Conservation (phyloP, 768 basidiomycete genomes). For the Ramaria rubella region DNA sequence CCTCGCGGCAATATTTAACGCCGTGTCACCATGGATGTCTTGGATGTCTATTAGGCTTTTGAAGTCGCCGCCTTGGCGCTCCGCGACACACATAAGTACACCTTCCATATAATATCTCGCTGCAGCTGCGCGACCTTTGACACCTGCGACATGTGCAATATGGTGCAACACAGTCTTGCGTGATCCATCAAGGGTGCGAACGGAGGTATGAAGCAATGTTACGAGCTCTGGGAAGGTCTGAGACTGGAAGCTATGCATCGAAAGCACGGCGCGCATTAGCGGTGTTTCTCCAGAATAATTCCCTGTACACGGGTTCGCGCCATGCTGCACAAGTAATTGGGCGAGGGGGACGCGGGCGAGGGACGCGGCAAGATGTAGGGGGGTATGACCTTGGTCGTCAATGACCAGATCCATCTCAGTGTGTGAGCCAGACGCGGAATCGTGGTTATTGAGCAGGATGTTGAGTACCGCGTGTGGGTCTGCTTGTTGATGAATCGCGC, state of each 20-base stretch:
- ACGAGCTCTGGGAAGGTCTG: slow-evolving; percentile 70
- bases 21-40: slow-evolving; percentile 94
- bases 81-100: slow-evolving; percentile 80
- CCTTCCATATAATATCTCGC: slow-evolving; percentile 91
- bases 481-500: slow-evolving; percentile 62
- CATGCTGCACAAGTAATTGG: slow-evolving; percentile 61
- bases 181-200: slow-evolving; percentile 84
- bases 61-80: slow-evolving; percentile 70
- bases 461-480: slow-evolving; percentile 58
- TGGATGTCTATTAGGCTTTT: slow-evolving; percentile 80
- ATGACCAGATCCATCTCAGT: slow-evolving; percentile 75
- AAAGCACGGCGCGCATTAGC: slow-evolving; percentile 84
- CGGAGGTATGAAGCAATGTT: slow-evolving; percentile 56
- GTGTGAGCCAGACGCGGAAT: slow-evolving; percentile 20
- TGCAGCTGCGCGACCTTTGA: slow-evolving; percentile 76
- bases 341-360: slow-evolving; percentile 66
- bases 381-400: slow-evolving; percentile 92
- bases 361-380: slow-evolving; percentile 88
- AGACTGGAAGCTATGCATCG: slow-evolving; percentile 77
- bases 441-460: slow-evolving; percentile 31
- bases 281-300: slow-evolving; percentile 94
- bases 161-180: slow-evolving; percentile 88
- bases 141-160: slow-evolving; percentile 81
- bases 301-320: slow-evolving; percentile 86
- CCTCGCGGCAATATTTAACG: slow-evolving; percentile 89